Evolutionary conservation across 2,329 filamentous ascomycete genomes (phyloP), one percentile per base, ranked within the genome.

Genomic region (Penicillium sp.): DNA sequence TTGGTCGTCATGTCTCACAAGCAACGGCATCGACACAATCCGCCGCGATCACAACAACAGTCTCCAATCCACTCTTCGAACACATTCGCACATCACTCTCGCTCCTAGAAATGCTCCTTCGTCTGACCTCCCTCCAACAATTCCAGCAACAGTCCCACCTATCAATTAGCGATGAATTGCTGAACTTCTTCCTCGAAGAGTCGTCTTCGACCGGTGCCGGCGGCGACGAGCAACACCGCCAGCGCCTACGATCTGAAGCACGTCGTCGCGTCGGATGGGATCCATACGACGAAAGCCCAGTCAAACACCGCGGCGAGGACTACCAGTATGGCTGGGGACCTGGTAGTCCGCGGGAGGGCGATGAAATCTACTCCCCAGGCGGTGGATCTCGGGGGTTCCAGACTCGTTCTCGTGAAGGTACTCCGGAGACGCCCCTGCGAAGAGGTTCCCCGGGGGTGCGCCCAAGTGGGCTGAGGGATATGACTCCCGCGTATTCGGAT

Each of bases 141-240:
- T 96, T 95, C 74, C 90, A 96, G 72, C 93, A 97, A 80, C 85
- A 87, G 42, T 92, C 91, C 0, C 92, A 96, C 69, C 84, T 96
- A n/a, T 86, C 91, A 6, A 95, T 96, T 62, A 90, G 90, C 1
- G 93, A 97, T 72, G 91, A 96, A 68, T 86, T 96, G 2, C 81
- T 96, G 42, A 92, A 89, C 54, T 96, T 96, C 78, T 97, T 96
- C 78, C 81, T 97, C 8, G 84, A 86, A 62, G 88, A 90, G 67
- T 85, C 83, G 11, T 85, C 85, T 35, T 87, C 86, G 2, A 89
- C 87, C 0, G 88, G 88, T 31, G 85, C 86, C 1, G 87, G 87
- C 3, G 81, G 82, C 4, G 85, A 90, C 65, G 80, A 84, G 5
- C 81, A 87, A 35, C 79, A 86, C 56, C 84, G 88, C 6, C 84